Evolutionary conservation across 2,329 filamentous ascomycete genomes (phyloP), one percentile per base, ranked within the genome.

Genomic region (Lachnum nothofagi): DNA sequence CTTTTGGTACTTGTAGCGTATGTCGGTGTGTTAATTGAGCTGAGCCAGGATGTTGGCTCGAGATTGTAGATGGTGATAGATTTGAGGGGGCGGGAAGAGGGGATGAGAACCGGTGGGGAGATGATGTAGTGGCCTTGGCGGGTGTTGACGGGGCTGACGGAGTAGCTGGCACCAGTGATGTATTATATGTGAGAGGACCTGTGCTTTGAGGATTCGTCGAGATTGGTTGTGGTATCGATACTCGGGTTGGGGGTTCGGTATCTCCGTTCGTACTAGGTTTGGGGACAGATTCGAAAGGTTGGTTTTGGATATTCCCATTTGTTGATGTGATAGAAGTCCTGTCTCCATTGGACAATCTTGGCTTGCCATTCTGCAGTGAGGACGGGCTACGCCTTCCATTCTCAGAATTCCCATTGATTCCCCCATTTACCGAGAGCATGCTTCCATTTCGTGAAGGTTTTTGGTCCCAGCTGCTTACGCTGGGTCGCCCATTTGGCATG

Each of bases 1-100:
- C 67, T 67, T 84, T 87, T 6, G 91, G 90, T 0, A 95, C 88
- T 67, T 95, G 89, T 22, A 96, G 76, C 0, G 89, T 95, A 69
- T 95, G 86, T 56, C 91, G 82, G 53, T 95, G 88, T 66, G 86
- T 85, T 42, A 91, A 71, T 47, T 79, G 77, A 17, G 78, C 69
- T 25, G 74, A 71, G 12, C 75, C 73, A 7, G 79, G 72, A 33
- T 82, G 75, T 38, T 49, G 55, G 17, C 48, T 44, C 14, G 61
- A 60, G 27, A 35, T 55, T 10, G 56, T 43, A 12, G 60, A 57
- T n/a, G 75, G 66, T 49, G 75, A 70, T 3, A 68, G 65, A 27
- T 70, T 70, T n/a, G 79, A 76, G 1, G 76, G 70, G 10, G 75
- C 42, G 72, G 24, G 69, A 59, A 83, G 75, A 8, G 85, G 82